phyloP scores from a whole-genome alignment of 2,329 filamentous ascomycete species.

The Aureobasidium sp. region DNA sequence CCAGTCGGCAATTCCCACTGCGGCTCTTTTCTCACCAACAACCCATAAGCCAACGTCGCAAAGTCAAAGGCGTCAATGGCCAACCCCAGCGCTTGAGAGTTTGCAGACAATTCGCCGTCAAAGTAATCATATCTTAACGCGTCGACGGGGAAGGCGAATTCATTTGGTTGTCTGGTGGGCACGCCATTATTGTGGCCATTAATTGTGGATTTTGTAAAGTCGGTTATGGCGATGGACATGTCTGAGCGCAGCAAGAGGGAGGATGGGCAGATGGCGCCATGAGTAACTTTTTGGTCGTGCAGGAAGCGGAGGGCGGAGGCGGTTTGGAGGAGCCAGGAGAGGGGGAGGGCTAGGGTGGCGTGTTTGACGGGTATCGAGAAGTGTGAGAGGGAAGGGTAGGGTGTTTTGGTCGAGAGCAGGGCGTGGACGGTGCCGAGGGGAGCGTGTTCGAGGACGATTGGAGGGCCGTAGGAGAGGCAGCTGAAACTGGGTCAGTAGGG shows the following conservation, averaged over 20 bases:
- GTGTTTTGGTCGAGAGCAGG: not conserved
- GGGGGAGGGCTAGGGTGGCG: not conserved
- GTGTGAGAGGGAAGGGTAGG: slow-evolving; percentile 1
- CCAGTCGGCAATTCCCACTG: not conserved
- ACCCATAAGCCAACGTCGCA: not conserved
- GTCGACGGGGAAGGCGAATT: not conserved
- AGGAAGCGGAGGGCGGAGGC: slow-evolving; percentile 11
- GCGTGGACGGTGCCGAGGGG: slow-evolving; percentile 61
- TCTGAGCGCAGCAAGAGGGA: not conserved
- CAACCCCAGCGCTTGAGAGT: slow-evolving; percentile 11
- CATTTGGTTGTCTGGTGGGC: not conserved
- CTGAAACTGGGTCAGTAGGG: not conserved
- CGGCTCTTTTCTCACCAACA: not conserved
- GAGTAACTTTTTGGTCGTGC: slow-evolving; percentile 10
- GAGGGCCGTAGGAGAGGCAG: slow-evolving; percentile 54
- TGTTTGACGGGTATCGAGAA: not conserved
- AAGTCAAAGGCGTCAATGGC: slow-evolving; percentile 8
- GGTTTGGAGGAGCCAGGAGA: slow-evolving; percentile 11
- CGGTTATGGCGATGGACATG: slow-evolving; percentile 2
- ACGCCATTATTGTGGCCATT: slow-evolving; percentile 6
- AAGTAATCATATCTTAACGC: slow-evolving; percentile 12
- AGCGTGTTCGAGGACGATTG: slow-evolving; percentile 57
- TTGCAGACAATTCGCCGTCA: slow-evolving; percentile 6
- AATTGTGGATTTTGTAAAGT: slow-evolving; percentile 4
- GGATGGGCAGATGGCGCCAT: not conserved